Conservation (phyloP, 78 protist species). For the Cavenderia fasciculata region DNA sequence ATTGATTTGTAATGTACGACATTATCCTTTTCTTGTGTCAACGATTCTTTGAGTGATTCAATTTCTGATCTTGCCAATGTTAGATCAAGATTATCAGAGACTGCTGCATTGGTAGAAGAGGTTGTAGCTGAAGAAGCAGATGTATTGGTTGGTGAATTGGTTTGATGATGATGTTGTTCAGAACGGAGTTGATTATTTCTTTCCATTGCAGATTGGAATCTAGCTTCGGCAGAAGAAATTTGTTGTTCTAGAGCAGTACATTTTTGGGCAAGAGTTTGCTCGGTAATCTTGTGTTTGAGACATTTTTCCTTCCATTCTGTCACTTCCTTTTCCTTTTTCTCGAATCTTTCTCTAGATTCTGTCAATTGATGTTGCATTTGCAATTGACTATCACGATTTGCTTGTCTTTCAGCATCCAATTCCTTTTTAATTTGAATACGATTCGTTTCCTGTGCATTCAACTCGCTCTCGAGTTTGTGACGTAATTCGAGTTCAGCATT, state of each 20-base stretch:
- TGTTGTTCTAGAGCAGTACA: constrained; percentile 20
- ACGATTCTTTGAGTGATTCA: constrained; percentile 53
- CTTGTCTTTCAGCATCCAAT: constrained; percentile 30
- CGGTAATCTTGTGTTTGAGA: constrained; percentile 25
- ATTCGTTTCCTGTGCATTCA: constrained; percentile 15
- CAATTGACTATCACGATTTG: not conserved
- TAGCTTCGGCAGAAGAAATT: not conserved
- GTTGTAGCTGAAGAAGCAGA: not conserved
- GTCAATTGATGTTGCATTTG: constrained; percentile 34
- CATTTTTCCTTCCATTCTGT: constrained; percentile 20
- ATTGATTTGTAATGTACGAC: constrained; percentile 57
- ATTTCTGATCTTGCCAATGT: constrained; percentile 68
- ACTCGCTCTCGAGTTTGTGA: constrained; percentile 43
- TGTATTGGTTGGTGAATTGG: not conserved
- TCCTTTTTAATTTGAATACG: constrained; percentile 48
- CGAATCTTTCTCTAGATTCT: constrained; percentile 58
- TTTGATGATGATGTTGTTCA: not conserved
- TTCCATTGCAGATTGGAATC: constrained; percentile 38
- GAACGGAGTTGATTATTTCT: not conserved
- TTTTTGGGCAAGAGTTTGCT: constrained; percentile 44
- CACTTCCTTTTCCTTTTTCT: constrained; percentile 63
- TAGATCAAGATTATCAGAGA: constrained; percentile 21
- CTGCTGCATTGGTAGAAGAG: not conserved
- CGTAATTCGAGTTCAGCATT: constrained; percentile 35
- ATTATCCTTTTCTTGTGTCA: constrained; percentile 50